Evolutionary conservation across 2,329 filamentous ascomycete genomes (phyloP).

Genomic region (Penicillium fuscoglaucum): DNA sequence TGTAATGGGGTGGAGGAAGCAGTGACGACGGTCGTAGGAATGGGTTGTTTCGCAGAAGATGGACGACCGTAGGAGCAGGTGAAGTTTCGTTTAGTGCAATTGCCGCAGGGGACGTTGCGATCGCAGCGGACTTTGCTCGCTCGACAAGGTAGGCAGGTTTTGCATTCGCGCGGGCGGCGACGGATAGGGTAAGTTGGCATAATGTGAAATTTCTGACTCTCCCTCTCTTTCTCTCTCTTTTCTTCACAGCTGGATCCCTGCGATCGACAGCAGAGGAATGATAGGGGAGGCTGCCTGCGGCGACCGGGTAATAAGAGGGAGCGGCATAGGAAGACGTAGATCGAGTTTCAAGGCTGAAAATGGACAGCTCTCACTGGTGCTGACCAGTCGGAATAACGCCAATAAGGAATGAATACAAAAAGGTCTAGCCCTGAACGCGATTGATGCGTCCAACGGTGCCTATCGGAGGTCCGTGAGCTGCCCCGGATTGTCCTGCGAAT

Average conservation of each 20-base stretch:
- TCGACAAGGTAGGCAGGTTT: slow-evolving; percentile 53
- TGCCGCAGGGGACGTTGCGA: slow-evolving; percentile 43
- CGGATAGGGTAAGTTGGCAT: slow-evolving; percentile 40
- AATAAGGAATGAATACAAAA: slow-evolving; percentile 1
- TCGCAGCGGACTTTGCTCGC: slow-evolving; percentile 53
- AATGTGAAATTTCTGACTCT: neutral
- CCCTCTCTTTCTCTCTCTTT: neutral
- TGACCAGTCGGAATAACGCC: slow-evolving; percentile 1
- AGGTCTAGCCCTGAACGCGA: neutral
- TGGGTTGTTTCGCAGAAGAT: slow-evolving; percentile 19
- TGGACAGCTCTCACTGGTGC: slow-evolving; percentile 13
- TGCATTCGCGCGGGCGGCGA: slow-evolving; percentile 41
- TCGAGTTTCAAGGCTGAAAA: slow-evolving; percentile 4
- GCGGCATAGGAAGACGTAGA: slow-evolving; percentile 19
- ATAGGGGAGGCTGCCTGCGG: slow-evolving; percentile 14
- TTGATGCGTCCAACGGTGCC: neutral
- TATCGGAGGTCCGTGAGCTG: slow-evolving; percentile 16
- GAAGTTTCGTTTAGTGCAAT: slow-evolving; percentile 45
- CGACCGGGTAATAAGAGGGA: slow-evolving; percentile 17
- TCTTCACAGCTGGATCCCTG: slow-evolving; percentile 17
- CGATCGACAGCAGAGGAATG: slow-evolving; percentile 13
- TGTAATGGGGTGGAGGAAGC: slow-evolving; percentile 19
- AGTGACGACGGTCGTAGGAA: slow-evolving; percentile 14
- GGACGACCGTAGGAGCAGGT: slow-evolving; percentile 41
- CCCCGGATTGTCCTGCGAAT: slow-evolving; percentile 5